Base-by-base conservation (phyloP, 768 basidiomycete genomes). In the Termitomyces sp. region DNA sequence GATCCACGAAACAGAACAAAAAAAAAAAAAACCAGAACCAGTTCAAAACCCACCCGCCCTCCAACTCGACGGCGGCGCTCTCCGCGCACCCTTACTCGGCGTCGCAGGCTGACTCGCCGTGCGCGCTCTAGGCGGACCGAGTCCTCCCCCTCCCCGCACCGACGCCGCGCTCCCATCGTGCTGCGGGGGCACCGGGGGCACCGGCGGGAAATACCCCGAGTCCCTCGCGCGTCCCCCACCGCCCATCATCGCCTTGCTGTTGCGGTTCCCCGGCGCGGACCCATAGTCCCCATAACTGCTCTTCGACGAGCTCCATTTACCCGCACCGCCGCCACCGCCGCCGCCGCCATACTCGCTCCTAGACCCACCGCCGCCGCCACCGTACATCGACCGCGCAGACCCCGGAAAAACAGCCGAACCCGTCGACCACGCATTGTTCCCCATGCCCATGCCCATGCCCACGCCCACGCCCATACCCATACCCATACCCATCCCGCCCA, bases 221-320 rank as follows among this genome's bases (percentile, higher is more conserved):
- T 76, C 73, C 42, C 74, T 60, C 6, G 6, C 31, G 5, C 60
- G 38, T 48, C 53, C 58, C 55, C 61, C 47, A n/a, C 60, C 51
- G 23, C 23, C 23, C 23, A 23, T 23, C 50, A 53, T 62, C 58
- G 17, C 53, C 48, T 60, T 70, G 52, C 60, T 68, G 58, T 47
- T 50, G 55, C 56, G 65, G 50, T 58, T 56, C 42, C 69, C 64
- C 21, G 78, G 65, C 19, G 79, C 66, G 17, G 79, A 74, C 8
- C 82, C 80, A 64, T 85, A 82, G 8, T 87, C 87, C 12, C 88
- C 91, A 63, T 91, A 91, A 47, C 80, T 83, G 62, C 86, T 91
- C 62, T 78, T 77, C 43, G 86, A 79, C 21, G 78, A 76, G 58
- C 65, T 75, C 79, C 79, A 80, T 12, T 53, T 58, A 0, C 72